Evolutionary conservation across 2,329 filamentous ascomycete species (phyloP).

Genomic region (Beauveria sp.): DNA sequence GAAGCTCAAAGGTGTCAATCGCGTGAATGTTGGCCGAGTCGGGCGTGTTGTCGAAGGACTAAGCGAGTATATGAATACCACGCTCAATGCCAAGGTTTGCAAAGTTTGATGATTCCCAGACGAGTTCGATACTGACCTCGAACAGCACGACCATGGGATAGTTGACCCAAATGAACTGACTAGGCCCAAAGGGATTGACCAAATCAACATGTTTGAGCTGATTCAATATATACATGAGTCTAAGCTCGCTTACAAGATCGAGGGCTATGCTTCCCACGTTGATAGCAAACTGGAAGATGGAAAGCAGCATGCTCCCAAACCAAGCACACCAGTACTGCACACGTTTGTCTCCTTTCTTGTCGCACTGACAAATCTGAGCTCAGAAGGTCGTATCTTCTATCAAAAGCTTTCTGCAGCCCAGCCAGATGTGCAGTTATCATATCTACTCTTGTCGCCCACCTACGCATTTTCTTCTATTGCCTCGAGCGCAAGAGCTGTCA

Average conservation of each 20-base stretch:
- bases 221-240: conserved; percentile 84
- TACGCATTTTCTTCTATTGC: conserved; percentile 87
- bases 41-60: conserved; percentile 77
- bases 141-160: conserved; percentile 49
- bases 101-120: neutral
- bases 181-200: conserved; percentile 78
- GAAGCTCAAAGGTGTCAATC: conserved; percentile 80
- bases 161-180: conserved; percentile 67
- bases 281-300: conserved; percentile 38
- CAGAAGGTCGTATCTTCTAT: conserved; percentile 59
- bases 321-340: conserved; percentile 44
- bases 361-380: conserved; percentile 78
- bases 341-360: conserved; percentile 57
- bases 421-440: conserved; percentile 59
- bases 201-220: conserved; percentile 89
- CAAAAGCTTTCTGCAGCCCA: conserved; percentile 33
- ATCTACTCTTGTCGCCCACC: conserved; percentile 84
- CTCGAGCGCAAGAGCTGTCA: conserved; percentile 73
- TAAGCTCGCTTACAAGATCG: conserved; percentile 88
- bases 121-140: neutral
- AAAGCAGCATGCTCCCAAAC: conserved; percentile 17
- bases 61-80: conserved; percentile 55
- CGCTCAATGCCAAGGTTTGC: conserved; percentile 40
- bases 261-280: conserved; percentile 68
- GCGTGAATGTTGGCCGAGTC: conserved; percentile 83